These are phyloP conservation scores for Zasmidium citrigriseum DNA, from an alignment of 2,329 filamentous ascomycete genomes.

Conservation along the genomic window DNA sequence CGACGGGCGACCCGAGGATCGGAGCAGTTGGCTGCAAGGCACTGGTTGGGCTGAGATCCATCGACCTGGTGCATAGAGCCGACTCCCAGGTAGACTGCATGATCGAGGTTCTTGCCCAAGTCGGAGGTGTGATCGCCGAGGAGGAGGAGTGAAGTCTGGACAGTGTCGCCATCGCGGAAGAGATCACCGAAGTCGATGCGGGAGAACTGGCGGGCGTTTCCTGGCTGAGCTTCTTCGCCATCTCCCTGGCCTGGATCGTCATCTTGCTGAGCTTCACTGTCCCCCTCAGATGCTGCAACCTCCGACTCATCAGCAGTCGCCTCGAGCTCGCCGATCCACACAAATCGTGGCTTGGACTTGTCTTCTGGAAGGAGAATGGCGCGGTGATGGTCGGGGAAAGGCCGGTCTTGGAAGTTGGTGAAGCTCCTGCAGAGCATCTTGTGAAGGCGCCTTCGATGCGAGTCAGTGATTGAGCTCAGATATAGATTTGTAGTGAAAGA, in stretches of 20 bases:
- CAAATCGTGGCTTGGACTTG: not conserved
- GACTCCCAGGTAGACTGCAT: not conserved
- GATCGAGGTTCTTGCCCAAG: not conserved
- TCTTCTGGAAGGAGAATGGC: not conserved
- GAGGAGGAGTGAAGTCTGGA: not conserved
- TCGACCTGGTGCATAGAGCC: not conserved
- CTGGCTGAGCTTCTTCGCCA: no score
- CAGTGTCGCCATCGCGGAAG: not conserved
- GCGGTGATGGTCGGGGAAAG: not conserved
- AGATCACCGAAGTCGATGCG: not conserved
- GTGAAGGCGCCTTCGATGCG: not conserved
- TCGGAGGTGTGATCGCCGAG: not conserved
- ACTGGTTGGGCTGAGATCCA: not conserved
- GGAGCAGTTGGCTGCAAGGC: not conserved
- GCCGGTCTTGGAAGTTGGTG: not conserved
- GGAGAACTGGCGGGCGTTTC: no score
- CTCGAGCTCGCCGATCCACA: not conserved
- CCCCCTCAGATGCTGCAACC: no score
- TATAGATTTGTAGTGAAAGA: not conserved
- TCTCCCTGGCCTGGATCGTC: not conserved
- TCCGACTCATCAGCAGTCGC: not conserved
- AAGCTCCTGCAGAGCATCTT: slow-evolving; percentile 1
- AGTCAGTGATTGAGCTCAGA: not conserved
- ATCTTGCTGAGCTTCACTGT: no score
- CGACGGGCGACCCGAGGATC: not conserved